A percentile compares a stretch with the other conserved stretches of the same genome.
Conservation (phyloP, 1,284 basidiomycete species). For the Rhodotorula mucilaginosa region DNA sequence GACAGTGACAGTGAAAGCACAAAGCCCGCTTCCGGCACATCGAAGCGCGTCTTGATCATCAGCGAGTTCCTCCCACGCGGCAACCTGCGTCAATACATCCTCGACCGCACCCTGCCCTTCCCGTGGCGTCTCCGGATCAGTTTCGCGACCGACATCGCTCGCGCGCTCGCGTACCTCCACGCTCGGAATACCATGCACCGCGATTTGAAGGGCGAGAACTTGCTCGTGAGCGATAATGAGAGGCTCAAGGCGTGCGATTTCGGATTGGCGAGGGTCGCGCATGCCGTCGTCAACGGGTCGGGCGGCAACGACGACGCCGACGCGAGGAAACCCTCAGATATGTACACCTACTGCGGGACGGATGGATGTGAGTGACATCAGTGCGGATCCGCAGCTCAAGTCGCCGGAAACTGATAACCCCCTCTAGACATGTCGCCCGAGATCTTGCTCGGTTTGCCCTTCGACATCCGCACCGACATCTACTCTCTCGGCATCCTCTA, state of each 20-base stretch:
- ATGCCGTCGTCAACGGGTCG: constrained; percentile 59
- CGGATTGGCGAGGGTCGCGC: constrained; percentile 71
- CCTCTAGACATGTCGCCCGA: constrained; percentile 64
- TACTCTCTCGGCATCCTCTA: constrained; percentile 72
- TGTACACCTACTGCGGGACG: constrained; percentile 86
- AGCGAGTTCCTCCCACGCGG: constrained; percentile 51
- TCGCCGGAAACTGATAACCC: not conserved
- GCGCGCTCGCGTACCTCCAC: constrained; percentile 94
- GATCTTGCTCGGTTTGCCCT: constrained; percentile 84
- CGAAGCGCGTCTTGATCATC: constrained; percentile 36
- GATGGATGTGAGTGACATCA: constrained; percentile 65
- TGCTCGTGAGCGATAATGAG: constrained; percentile 88
- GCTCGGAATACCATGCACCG: constrained; percentile 71
- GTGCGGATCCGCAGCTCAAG: too few species aligned
- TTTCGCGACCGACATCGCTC: constrained; percentile 89
- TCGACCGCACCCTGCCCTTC: constrained; percentile 67
- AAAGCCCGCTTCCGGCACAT: not conserved
- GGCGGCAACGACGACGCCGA: constrained; percentile 71
- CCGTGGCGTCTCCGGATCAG: constrained; percentile 87
- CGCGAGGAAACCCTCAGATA: constrained; percentile 51
- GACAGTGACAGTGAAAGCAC: too few species aligned
- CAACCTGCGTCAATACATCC: constrained; percentile 82
- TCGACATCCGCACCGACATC: constrained; percentile 82
- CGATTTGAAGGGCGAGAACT: constrained; percentile 94
- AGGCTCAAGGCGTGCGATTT: constrained; percentile 96